Evolutionary conservation across 2,329 filamentous ascomycete species (phyloP).

Genomic region (Akanthomyces dipterigenus): DNA sequence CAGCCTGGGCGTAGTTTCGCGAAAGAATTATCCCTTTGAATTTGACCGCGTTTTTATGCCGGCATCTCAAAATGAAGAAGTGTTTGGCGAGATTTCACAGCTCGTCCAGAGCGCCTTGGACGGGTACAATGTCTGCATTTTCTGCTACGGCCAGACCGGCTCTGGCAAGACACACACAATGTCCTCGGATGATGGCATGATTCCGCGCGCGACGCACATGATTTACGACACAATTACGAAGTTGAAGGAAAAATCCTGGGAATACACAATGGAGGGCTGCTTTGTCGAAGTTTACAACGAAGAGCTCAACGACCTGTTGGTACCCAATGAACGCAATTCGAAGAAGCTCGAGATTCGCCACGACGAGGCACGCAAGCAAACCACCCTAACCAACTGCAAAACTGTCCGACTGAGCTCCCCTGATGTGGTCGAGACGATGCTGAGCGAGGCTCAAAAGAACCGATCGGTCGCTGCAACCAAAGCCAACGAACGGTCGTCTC

Average conservation of each 20-base stretch:
- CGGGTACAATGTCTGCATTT: conserved; percentile 97
- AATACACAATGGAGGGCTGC: conserved; percentile 86
- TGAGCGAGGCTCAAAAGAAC: conserved; percentile 75
- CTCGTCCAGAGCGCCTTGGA: conserved; percentile 93
- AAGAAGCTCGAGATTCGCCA: conserved; percentile 88
- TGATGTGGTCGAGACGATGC: conserved; percentile 69
- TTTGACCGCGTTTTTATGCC: conserved; percentile 93
- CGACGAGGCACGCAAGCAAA: conserved; percentile 74
- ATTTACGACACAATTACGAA: conserved; percentile 84
- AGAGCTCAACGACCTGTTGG: conserved; percentile 82
- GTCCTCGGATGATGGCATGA: conserved; percentile 89
- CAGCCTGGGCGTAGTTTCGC: conserved; percentile 66
- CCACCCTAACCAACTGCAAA: conserved; percentile 72
- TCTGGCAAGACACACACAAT: conserved; percentile 86
- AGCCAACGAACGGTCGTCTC: conserved; percentile 88
- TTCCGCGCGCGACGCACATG: conserved; percentile 84
- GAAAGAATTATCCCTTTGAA: conserved; percentile 77
- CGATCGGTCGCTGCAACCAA: conserved; percentile 94
- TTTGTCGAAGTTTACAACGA: conserved; percentile 99
- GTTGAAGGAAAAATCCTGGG: conserved; percentile 87
- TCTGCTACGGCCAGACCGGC: conserved; percentile 87
- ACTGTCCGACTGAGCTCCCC: conserved; percentile 72
- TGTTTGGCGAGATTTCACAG: conserved; percentile 95
- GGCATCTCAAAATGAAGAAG: conserved; percentile 67
- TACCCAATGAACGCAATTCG: conserved; percentile 47